Evolutionary conservation across 2,329 filamentous ascomycete genomes (phyloP).

Genomic region (Aspergillus udagawae): DNA sequence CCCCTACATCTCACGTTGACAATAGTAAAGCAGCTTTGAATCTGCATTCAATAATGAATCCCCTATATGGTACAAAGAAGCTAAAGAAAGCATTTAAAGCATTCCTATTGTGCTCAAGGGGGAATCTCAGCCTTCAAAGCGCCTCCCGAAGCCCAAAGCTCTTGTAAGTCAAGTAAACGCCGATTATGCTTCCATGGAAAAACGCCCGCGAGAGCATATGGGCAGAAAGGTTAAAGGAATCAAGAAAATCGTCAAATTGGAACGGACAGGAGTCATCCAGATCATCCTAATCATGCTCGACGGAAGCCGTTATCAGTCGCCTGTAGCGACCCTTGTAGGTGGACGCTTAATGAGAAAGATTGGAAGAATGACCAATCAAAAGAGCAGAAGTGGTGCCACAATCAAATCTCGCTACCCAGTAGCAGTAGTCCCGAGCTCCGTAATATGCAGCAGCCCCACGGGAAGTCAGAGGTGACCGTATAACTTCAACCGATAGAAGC

Average conservation of each 20-base stretch:
- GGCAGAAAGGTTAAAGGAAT: neutral
- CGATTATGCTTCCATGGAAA: neutral
- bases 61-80: neutral
- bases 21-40: neutral
- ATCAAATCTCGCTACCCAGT: neutral
- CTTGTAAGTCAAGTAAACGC: neutral
- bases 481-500: slow-evolving; percentile 44
- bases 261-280: neutral
- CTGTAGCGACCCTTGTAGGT: too few relatives aligned
- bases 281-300: neutral
- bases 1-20: neutral
- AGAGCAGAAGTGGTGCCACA: neutral
- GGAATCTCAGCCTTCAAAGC: neutral
- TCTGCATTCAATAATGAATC: neutral
- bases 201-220: neutral
- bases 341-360: too few relatives aligned
- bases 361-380: too few relatives aligned
- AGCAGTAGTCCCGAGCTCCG: neutral
- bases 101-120: neutral
- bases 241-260: neutral
- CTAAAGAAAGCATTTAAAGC: neutral
- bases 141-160: neutral
- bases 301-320: too few relatives aligned
- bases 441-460: neutral
- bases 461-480: slow-evolving; percentile 30